A percentile compares a stretch with the other conserved stretches of the same genome.
Conservation (phyloP, 805 yeast genomes). For the Ogataea kodamae region DNA sequence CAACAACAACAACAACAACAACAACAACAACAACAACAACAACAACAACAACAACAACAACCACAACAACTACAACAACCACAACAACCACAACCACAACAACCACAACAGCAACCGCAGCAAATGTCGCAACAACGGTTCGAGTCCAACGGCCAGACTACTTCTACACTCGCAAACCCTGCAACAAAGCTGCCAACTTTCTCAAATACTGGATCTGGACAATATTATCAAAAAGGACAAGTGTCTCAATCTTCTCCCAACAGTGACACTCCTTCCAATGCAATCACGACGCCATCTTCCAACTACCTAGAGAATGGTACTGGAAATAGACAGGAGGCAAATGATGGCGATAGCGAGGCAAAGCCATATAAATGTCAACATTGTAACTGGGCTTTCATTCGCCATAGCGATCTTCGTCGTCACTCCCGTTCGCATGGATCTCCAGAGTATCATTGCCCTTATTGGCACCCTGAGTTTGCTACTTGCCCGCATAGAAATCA, state of each 20-base stretch:
- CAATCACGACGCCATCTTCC: conserved; percentile 3
- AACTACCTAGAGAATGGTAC: conserved; percentile 13
- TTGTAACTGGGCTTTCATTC: conserved; percentile 68
- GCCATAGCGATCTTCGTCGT: conserved; percentile 66
- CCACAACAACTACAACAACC: too few species aligned
- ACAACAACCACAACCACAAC: too few species aligned
- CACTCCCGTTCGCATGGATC: conserved; percentile 63
- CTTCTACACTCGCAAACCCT: conserved; percentile 10
- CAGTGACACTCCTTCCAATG: conserved; percentile 4
- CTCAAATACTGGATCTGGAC: conserved; percentile 10
- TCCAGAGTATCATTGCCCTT: conserved; percentile 71
- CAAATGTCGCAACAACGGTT: conserved; percentile 24
- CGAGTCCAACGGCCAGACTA: conserved; percentile 15
- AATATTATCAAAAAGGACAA: conserved; percentile 14
- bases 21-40: too few species aligned
- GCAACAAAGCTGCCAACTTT: conserved; percentile 17
- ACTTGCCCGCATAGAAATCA: conserved; percentile 70
- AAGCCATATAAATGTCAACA: conserved; percentile 40
- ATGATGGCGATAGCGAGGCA: conserved; percentile 19
- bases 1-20: too few species aligned
- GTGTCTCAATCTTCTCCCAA: conserved; percentile 11
- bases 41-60: too few species aligned
- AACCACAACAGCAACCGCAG: conserved; percentile 24
- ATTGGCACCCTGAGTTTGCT: conserved; percentile 57
- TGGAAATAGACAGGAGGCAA: conserved; percentile 18